Evolutionary conservation across 2,329 filamentous ascomycete species (phyloP).

Genomic region (Talaromyces funiculosus): DNA sequence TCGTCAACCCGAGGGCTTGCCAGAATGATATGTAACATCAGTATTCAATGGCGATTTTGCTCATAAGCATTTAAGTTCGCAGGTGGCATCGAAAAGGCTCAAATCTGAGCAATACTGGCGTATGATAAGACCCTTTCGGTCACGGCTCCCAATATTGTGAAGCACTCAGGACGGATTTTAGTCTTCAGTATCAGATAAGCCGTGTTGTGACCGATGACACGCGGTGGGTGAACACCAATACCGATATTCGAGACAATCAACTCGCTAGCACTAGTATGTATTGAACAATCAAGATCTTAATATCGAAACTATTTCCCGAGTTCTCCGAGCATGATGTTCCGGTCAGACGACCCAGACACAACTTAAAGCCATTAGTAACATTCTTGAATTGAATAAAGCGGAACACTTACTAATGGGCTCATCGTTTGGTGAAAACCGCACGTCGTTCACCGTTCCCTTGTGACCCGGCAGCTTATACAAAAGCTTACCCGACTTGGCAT

Average conservation of each 20-base stretch:
- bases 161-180: not conserved
- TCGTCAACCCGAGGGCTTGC: not conserved
- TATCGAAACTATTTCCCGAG: constrained; percentile 54
- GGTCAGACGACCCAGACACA: constrained; percentile 83
- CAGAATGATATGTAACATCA: not conserved
- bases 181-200: not conserved
- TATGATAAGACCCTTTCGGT: not conserved
- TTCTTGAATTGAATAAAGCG: not conserved
- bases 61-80: not conserved
- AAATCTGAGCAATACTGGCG: not conserved
- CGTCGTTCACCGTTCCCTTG: constrained; percentile 90
- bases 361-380: constrained; percentile 47
- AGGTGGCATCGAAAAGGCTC: not conserved
- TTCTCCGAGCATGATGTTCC: constrained; percentile 77
- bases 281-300: not conserved
- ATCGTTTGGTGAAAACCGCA: constrained; percentile 76
- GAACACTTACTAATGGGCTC: constrained; percentile 74
- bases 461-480: constrained; percentile 93
- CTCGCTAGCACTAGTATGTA: not conserved
- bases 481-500: constrained; percentile 78
- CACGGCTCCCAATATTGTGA: not conserved
- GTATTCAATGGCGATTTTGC: not conserved
- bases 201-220: not conserved
- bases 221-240: not conserved
- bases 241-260: not conserved